Base-by-base conservation (phyloP, 1,284 basidiomycete species). In the Fomitopsis schrenkii region DNA sequence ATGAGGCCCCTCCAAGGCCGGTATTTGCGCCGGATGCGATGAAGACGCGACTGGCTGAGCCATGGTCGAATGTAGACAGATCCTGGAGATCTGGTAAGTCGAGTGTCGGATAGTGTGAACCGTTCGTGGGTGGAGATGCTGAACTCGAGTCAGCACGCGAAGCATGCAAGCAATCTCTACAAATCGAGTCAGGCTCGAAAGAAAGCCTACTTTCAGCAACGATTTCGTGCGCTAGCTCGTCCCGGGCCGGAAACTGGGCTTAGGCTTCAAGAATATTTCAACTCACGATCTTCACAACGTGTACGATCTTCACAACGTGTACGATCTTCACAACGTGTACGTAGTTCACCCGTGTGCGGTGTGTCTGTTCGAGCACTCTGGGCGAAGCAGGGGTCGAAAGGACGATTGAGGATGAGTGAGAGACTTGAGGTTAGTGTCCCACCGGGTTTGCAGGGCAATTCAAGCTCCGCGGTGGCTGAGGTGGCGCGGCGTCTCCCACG, bases 31-130 rank as follows among this genome's bases (percentile, higher is more conserved):
- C 7, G 74, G 71, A 26, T 76, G 72, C 2, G 79, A 74, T 19
- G 76, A 72, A 58, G 79, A 78, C 57, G 73, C 69, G 66, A 76
- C 73, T 42, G 77, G 74, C 44, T 71, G 62, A n/a, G 74, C 59
- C 72, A 74, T 75, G 56, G 65, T 64, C 5, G 65, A 65, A 42
- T 67, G 54, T 12, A 58, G 45, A 52, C 50, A 33, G 28, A 55
- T n/a, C 19, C 28, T 55, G 38, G 28, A 59, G 41, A 36, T 33
- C 36, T 36, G 45, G 45, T 35, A 38, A 44, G 52, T 54, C 17
- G 44, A 44, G 14, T 55, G n/a, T 30, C 44, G 35, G 36, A 38
- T 40, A 38, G 55, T 57, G 38, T 41, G 38, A 64, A 63, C 17
- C 59, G 58, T 66, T 64, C 64, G 66, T 44, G 53, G 15, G 22